Evolutionary conservation across 1,284 basidiomycete genomes (phyloP).

Genomic region (Rugosomyces carneus): DNA sequence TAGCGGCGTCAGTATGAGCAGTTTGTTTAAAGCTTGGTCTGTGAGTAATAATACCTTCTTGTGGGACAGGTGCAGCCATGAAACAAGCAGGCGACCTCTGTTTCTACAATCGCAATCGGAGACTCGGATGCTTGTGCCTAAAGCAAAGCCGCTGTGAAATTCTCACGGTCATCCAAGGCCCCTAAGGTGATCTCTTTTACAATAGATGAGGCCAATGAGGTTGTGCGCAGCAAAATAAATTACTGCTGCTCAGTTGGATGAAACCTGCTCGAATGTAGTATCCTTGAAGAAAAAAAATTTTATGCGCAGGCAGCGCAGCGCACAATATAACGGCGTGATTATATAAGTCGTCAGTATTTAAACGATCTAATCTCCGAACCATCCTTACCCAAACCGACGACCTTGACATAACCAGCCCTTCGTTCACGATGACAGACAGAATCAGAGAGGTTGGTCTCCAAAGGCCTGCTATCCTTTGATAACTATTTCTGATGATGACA

Average conservation of each 20-base stretch:
- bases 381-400: slow-evolving; percentile 21
- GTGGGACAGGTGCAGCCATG: slow-evolving; percentile 65
- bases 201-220: too few relatives aligned
- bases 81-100: slow-evolving; percentile 4
- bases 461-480: background rate
- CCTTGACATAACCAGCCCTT: slow-evolving; percentile 8
- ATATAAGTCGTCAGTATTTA: slow-evolving; percentile 17
- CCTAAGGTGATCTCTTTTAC: too few relatives aligned
- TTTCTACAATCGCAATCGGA: background rate
- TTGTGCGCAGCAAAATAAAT: too few relatives aligned
- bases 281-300: background rate
- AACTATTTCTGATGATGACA: slow-evolving; percentile 8
- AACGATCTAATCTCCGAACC: slow-evolving; percentile 28
- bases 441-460: slow-evolving; percentile 60
- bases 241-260: too few relatives aligned
- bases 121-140: too few relatives aligned
- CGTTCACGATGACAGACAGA: slow-evolving; percentile 53
- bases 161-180: slow-evolving; percentile 19
- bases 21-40: background rate
- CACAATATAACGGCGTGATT: slow-evolving; percentile 2
- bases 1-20: slow-evolving; percentile 26
- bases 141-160: slow-evolving; percentile 1
- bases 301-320: too few relatives aligned
- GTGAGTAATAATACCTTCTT: slow-evolving; percentile 49
- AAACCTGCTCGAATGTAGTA: background rate